A percentile compares a stretch with the other conserved stretches of the same genome.
Evolutionary conservation across 2,329 filamentous ascomycete species (phyloP).

Genomic region (Davidsoniella australis): DNA sequence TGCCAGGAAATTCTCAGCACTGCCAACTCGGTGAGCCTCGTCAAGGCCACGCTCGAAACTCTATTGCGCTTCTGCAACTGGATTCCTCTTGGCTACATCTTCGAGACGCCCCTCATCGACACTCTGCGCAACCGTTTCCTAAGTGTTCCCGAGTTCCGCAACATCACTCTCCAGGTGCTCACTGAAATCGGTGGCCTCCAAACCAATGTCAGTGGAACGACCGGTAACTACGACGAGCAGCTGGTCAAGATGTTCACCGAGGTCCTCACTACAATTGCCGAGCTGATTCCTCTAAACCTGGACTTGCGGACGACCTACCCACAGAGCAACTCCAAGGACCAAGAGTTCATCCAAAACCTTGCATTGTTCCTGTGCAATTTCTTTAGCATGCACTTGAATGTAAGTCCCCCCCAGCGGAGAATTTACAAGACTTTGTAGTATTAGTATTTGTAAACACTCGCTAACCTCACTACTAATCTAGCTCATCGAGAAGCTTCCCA

Average conservation of each 20-base stretch:
- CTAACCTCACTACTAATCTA: conserved; percentile 19
- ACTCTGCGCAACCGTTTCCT: conserved; percentile 85
- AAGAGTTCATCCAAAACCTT: conserved; percentile 94
- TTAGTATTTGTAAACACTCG: conserved; percentile 12
- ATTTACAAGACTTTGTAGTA: neutral
- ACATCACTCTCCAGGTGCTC: conserved; percentile 88
- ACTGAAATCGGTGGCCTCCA: conserved; percentile 93
- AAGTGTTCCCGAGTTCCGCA: conserved; percentile 85
- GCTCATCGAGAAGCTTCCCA: conserved; percentile 90
- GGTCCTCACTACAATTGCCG: conserved; percentile 78
- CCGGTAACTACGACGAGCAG: conserved; percentile 78
- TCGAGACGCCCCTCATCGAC: conserved; percentile 92
- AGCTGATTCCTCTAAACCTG: conserved; percentile 78
- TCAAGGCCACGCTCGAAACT: conserved; percentile 95
- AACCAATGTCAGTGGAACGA: conserved; percentile 51
- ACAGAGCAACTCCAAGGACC: conserved; percentile 78
- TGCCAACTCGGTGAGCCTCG: conserved; percentile 69
- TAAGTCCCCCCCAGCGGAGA: conserved; percentile 23
- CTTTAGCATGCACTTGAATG: conserved; percentile 80
- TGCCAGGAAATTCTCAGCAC: conserved; percentile 90
- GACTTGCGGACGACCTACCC: conserved; percentile 86
- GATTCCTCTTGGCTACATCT: conserved; percentile 97
- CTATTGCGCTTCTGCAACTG: conserved; percentile 94
- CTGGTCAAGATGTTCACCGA: conserved; percentile 98
- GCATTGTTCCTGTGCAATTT: conserved; percentile 95